Conservation (phyloP, 148 eudicot species). For the Diospyros kaki region DNA sequence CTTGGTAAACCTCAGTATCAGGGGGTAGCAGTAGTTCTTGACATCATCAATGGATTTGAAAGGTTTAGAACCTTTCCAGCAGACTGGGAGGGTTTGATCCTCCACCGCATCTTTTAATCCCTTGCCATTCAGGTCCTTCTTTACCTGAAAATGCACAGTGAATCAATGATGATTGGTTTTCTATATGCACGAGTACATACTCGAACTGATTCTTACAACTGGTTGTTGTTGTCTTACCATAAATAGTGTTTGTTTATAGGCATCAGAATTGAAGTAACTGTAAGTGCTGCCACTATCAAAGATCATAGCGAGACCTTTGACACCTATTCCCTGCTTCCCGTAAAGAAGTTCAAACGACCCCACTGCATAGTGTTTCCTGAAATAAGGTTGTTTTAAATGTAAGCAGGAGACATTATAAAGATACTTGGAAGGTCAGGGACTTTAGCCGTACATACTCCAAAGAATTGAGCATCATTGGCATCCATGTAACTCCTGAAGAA, state of each 20-base stretch:
- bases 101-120: constrained; percentile 47
- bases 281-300: constrained; percentile 96
- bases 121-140: constrained; percentile 41
- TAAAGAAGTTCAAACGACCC: constrained; percentile 70
- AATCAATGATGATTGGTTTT: background rate
- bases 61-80: constrained; percentile 84
- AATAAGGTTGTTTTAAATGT: constrained; percentile 7
- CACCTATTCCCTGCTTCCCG: constrained; percentile 40
- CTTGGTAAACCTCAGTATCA: constrained; percentile 49
- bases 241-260: constrained; percentile 48
- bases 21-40: constrained; percentile 53
- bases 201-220: no score
- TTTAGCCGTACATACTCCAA: constrained; percentile 41
- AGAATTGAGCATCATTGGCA: constrained; percentile 39
- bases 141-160: constrained; percentile 39
- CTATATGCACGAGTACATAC: background rate
- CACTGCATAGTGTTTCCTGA: constrained; percentile 57
- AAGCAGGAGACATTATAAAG: background rate
- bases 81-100: constrained; percentile 69
- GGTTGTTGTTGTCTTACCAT: constrained; percentile 33
- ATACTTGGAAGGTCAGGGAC: background rate
- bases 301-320: constrained; percentile 48
- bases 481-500: constrained; percentile 59
- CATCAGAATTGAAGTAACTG: constrained; percentile 59
- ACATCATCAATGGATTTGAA: constrained; percentile 63